Conservation (phyloP, 176 grass and related monocot species). For the Raddia distichophylla region DNA sequence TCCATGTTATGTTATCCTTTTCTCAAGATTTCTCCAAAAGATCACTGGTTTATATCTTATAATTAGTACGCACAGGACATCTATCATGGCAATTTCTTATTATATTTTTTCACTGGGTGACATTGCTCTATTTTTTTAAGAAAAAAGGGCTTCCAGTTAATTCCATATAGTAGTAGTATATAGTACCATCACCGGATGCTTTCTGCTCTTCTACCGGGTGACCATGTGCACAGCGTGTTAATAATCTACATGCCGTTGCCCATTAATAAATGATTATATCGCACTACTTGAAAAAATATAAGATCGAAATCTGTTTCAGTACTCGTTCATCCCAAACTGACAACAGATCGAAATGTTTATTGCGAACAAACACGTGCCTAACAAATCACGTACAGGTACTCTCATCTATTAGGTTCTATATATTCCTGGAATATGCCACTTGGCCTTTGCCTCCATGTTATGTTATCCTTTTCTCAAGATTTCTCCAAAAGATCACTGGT, state of each 20-base stretch:
- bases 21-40: slow-evolving; percentile 10
- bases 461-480: slow-evolving; percentile 12
- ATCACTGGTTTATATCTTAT: background rate
- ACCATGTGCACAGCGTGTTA: slow-evolving; percentile 18
- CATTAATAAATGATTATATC: background rate
- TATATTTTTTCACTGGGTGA: background rate
- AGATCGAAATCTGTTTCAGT: background rate
- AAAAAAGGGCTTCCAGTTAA: background rate
- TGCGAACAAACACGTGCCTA: slow-evolving; percentile 4
- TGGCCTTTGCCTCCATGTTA: slow-evolving; percentile 28
- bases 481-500: slow-evolving; percentile 12
- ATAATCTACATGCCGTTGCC: slow-evolving; percentile 35
- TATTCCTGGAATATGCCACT: slow-evolving; percentile 53
- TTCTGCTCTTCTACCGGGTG: slow-evolving; percentile 16
- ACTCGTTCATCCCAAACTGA: background rate
- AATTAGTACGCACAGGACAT: background rate
- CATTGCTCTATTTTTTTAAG: background rate
- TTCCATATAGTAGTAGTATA: background rate
- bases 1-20: slow-evolving; percentile 27
- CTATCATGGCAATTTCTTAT: background rate
- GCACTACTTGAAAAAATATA: background rate
- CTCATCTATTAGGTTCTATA: slow-evolving; percentile 44
- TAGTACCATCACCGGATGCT: background rate
- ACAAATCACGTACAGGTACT: no score
- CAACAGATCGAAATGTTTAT: background rate